Percentiles rank a stretch among this genome's conserved stretches.
These are phyloP conservation scores for Mycena capillaripes DNA, from an alignment of 768 basidiomycete species.

Conservation along the genomic window DNA sequence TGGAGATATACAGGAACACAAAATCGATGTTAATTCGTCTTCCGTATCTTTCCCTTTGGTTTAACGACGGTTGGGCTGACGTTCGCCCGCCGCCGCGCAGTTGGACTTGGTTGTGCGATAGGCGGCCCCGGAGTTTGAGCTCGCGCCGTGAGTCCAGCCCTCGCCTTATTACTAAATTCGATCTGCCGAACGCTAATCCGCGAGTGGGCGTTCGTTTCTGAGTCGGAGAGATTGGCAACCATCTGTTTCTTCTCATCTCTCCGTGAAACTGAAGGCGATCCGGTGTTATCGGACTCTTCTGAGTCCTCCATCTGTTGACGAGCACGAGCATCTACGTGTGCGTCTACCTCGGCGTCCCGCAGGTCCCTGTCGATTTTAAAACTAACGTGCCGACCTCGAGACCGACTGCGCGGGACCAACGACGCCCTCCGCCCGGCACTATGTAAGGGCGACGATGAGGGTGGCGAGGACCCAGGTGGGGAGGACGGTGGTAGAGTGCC, in stretches of 20 bases:
- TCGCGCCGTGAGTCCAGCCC: background rate
- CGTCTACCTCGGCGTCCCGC: background rate
- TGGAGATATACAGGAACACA: too few relatives aligned
- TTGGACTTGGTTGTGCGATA: background rate
- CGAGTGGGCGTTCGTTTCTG: background rate
- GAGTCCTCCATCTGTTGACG: too few relatives aligned
- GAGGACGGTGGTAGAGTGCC: conserved; percentile 69
- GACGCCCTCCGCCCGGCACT: conserved; percentile 49
- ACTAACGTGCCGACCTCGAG: conserved; percentile 69
- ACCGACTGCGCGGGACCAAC: conserved; percentile 63
- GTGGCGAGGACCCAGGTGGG: conserved; percentile 61
- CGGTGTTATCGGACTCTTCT: background rate
- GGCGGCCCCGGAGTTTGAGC: conserved; percentile 30
- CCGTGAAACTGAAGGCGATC: background rate
- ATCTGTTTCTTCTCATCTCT: conserved; percentile 18
- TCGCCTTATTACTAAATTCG: background rate
- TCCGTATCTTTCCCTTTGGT: conserved; percentile 13
- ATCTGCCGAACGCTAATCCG: background rate
- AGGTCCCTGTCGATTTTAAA: conserved; percentile 58
- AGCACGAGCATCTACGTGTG: background rate
- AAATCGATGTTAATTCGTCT: too few relatives aligned
- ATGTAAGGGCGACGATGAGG: conserved; percentile 56
- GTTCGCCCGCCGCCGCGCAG: background rate
- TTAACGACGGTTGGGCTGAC: background rate
- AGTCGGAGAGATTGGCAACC: conserved; percentile 8